Conservation (phyloP, 805 yeast species). For the Saccharomycopsis synnaedendra region DNA sequence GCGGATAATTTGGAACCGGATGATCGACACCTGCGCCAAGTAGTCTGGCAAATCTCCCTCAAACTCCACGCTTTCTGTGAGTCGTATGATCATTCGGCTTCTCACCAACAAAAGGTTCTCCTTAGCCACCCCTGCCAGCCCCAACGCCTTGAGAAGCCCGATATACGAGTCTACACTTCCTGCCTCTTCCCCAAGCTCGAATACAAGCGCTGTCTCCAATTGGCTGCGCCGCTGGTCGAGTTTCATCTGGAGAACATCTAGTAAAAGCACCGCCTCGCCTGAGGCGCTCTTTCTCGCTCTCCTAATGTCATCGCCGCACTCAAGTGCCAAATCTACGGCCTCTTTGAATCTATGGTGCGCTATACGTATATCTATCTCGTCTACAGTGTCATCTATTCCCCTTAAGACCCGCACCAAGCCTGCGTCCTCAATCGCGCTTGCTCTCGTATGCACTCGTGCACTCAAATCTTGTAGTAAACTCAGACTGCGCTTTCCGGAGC, state of each 20-base stretch:
- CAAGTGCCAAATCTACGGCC: conserved; percentile 26
- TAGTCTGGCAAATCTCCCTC: conserved; percentile 43
- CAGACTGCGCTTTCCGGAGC: conserved; percentile 20
- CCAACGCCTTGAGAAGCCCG: conserved; percentile 10
- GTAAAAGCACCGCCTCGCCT: conserved; percentile 18
- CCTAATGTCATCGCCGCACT: conserved; percentile 14
- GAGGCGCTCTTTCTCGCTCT: conserved; percentile 14
- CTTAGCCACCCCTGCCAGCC: conserved; percentile 11
- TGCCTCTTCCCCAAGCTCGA: conserved; percentile 16
- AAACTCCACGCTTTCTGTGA: conserved; percentile 27
- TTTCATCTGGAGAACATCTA: conserved; percentile 32
- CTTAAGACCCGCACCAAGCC: conserved; percentile 35
- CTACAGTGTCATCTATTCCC: conserved; percentile 47
- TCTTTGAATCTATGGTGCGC: conserved; percentile 46
- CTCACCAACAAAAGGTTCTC: conserved; percentile 11
- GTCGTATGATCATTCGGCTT: conserved; percentile 9
- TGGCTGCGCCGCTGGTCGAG: conserved; percentile 21
- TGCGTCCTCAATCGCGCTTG: conserved; percentile 38
- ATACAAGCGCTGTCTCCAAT: conserved; percentile 11
- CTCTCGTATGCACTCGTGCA: conserved; percentile 49
- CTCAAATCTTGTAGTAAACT: conserved; percentile 46
- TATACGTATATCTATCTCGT: conserved; percentile 56
- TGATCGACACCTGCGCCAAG: conserved; percentile 49
- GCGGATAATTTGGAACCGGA: conserved; percentile 48
- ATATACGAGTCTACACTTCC: conserved; percentile 12